Percentiles rank a stretch among this genome's conserved stretches.
Conservation (phyloP, 192 early-diverging fungal genomes). For the Spizellomyces sp. region DNA sequence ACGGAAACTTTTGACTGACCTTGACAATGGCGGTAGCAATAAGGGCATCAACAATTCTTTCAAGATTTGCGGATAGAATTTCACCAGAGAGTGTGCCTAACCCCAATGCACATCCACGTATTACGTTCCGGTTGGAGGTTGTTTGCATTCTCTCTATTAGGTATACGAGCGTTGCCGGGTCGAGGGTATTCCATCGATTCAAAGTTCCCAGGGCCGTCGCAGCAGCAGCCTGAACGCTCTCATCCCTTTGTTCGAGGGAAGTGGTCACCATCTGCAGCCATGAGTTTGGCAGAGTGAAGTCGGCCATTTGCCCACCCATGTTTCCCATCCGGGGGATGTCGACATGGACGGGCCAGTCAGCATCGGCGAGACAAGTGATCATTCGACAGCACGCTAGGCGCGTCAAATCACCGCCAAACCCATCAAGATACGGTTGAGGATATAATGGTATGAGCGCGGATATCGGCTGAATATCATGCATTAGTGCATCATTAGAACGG, state of each 20-base stretch:
- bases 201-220: conserved; percentile 15
- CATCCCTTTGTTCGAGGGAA: conserved; percentile 68
- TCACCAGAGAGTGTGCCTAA: conserved; percentile 55
- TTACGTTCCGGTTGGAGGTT: conserved; percentile 45
- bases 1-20: no score
- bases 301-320: not conserved
- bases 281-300: not conserved
- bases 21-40: no score
- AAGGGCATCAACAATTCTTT: conserved; percentile 30
- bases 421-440: conserved; percentile 46
- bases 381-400: conserved; percentile 48
- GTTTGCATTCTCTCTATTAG: conserved; percentile 32
- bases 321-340: conserved; percentile 7
- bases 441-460: conserved; percentile 29
- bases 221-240: conserved; percentile 55
- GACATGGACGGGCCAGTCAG: conserved; percentile 39
- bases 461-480: conserved; percentile 24
- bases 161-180: conserved; percentile 20
- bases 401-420: conserved; percentile 61
- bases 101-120: conserved; percentile 67
- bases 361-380: conserved; percentile 50
- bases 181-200: not conserved
- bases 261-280: conserved; percentile 58
- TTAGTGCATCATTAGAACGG: no score
- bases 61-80: conserved; percentile 17